phyloP scores from a whole-genome alignment of 176 grass and related monocot species.

The Rhynchospora breviuscula region DNA sequence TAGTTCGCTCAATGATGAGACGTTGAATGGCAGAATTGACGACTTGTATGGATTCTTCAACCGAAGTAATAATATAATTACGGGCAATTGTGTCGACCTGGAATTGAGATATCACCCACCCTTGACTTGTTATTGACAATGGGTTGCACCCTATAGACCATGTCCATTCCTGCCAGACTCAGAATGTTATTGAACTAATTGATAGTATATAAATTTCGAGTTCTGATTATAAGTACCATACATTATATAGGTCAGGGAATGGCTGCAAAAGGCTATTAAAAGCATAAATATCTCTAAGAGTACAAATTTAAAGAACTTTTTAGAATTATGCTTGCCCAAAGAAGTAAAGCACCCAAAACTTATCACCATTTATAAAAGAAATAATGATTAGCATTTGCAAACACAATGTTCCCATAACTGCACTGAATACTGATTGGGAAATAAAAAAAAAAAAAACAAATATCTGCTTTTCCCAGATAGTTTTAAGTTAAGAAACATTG shows the following conservation, averaged over 20 bases:
- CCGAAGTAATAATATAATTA: constrained; percentile 78
- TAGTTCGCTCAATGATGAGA: constrained; percentile 50
- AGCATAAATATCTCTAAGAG: not conserved
- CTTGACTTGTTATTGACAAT: constrained; percentile 67
- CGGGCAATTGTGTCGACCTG: constrained; percentile 72
- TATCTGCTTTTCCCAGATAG: not conserved
- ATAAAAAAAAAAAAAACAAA: not conserved
- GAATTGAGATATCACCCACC: constrained; percentile 66
- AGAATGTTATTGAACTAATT: constrained; percentile 16
- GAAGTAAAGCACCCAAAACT: not conserved
- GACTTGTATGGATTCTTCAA: constrained; percentile 80
- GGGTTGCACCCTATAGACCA: constrained; percentile 97
- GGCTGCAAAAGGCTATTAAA: not conserved
- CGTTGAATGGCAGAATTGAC: constrained; percentile 75
- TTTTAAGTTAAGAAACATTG: not conserved
- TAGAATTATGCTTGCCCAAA: not conserved
- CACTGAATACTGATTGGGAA: not conserved
- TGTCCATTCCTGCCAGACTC: constrained; percentile 63
- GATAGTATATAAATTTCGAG: not conserved
- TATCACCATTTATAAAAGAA: not conserved
- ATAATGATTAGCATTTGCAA: not conserved
- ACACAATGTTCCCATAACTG: not conserved
- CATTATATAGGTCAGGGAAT: not conserved
- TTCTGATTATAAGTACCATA: not conserved
- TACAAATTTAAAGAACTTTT: not conserved